Percentiles rank a stretch among this genome's conserved stretches.
These are phyloP conservation scores for Mycena metata DNA, from an alignment of 768 basidiomycete species.

Conservation along the genomic window DNA sequence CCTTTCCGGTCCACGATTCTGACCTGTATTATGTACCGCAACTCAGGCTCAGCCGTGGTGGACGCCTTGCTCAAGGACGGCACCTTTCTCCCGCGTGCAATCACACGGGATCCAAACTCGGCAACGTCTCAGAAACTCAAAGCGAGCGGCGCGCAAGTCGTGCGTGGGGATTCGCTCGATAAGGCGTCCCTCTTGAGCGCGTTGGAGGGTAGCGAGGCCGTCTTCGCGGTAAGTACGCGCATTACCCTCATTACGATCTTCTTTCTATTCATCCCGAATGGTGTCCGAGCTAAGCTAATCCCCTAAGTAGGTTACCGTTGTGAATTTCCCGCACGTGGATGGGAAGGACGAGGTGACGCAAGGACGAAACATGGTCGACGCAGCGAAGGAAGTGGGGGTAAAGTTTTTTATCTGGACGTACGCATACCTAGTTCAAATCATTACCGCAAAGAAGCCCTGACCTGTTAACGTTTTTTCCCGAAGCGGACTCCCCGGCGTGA, in stretches of 20 bases:
- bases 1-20: no score
- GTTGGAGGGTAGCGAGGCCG: conserved; percentile 6
- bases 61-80: conserved; percentile 1
- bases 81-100: background rate
- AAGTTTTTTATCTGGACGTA: background rate
- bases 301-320: background rate
- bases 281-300: no score
- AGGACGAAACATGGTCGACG: conserved; percentile 8
- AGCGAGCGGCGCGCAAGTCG: background rate
- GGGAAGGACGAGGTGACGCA: background rate
- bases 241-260: no score
- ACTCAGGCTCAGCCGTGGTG: background rate
- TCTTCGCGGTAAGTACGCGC: background rate
- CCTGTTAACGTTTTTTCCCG: no score
- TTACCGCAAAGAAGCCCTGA: background rate
- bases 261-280: no score
- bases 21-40: no score
- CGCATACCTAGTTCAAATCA: background rate
- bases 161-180: background rate
- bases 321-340: background rate
- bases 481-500: conserved; percentile 1
- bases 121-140: background rate
- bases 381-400: background rate
- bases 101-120: background rate
- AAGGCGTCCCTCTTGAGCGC: background rate